These are phyloP conservation scores for Stereum hirsutum DNA, from an alignment of 1,284 basidiomycete species.

Conservation along the genomic window DNA sequence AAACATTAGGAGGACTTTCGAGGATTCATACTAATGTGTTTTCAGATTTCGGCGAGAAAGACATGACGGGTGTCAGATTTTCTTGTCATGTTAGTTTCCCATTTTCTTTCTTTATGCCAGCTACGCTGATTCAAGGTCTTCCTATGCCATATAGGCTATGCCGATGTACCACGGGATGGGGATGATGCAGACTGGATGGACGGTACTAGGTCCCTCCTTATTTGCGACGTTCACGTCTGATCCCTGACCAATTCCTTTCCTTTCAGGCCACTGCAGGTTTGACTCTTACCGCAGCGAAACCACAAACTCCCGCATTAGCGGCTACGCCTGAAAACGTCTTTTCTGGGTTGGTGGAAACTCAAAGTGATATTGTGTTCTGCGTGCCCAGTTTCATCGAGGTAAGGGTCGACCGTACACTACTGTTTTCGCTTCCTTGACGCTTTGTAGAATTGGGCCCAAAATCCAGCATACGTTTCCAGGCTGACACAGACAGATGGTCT, in stretches of 20 bases:
- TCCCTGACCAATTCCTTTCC: not conserved
- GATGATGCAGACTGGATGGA: conserved; percentile 1
- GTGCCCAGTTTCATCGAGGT: conserved; percentile 1
- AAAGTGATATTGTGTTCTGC: not conserved
- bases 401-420: not conserved
- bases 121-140: too few species aligned
- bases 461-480: not conserved
- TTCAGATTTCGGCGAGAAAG: too few species aligned
- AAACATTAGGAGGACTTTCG: too few species aligned
- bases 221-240: not conserved
- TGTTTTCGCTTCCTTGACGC: not conserved
- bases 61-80: too few species aligned
- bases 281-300: not conserved
- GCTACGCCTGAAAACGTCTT: conserved; percentile 6
- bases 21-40: too few species aligned
- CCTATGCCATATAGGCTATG: too few species aligned
- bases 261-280: not conserved
- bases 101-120: too few species aligned
- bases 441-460: conserved; percentile 1
- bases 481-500: conserved; percentile 9
- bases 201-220: not conserved
- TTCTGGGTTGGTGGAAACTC: conserved; percentile 6
- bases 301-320: not conserved
- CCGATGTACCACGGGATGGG: conserved; percentile 19
- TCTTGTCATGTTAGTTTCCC: too few species aligned